These are phyloP conservation scores for Sphagnurus paluster DNA, from an alignment of 1,284 basidiomycete species.

Conservation along the genomic window DNA sequence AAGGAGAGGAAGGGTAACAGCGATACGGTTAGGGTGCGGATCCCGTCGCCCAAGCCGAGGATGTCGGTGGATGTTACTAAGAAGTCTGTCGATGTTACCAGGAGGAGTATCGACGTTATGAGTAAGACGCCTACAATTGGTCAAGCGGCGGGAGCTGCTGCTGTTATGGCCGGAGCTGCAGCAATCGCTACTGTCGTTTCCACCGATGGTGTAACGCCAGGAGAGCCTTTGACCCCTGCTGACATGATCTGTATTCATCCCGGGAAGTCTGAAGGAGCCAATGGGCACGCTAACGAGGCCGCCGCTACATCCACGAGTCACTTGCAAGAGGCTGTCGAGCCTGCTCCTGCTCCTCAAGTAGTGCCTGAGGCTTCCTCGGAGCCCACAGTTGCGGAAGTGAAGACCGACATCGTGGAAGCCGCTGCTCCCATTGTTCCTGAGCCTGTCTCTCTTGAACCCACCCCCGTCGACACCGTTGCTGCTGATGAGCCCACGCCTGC, in stretches of 20 bases:
- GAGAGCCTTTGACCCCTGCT: conserved; percentile 6
- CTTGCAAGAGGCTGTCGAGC: neutral
- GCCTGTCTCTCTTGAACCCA: neutral
- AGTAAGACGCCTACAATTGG: conserved; percentile 12
- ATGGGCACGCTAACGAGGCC: conserved; percentile 1
- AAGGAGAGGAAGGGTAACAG: conserved; percentile 6
- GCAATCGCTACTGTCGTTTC: conserved; percentile 13
- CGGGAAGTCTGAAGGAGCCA: neutral
- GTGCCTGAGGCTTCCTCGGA: neutral
- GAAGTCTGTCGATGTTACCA: conserved; percentile 22
- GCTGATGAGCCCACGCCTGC: neutral
- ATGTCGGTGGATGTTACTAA: conserved; percentile 25
- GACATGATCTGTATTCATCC: neutral
- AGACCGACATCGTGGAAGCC: neutral
- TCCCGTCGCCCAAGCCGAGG: conserved; percentile 27
- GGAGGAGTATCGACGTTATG: conserved; percentile 12
- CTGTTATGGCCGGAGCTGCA: conserved; percentile 17
- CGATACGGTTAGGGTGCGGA: conserved; percentile 22
- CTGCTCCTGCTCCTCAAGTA: neutral
- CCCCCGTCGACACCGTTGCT: neutral
- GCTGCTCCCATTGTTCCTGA: neutral
- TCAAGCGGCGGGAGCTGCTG: conserved; percentile 16
- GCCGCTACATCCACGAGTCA: no score
- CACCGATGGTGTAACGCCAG: neutral
- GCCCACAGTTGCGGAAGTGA: neutral